phyloP scores from a whole-genome alignment of 139 green algal species.

The Chlamydomonas sp. region DNA sequence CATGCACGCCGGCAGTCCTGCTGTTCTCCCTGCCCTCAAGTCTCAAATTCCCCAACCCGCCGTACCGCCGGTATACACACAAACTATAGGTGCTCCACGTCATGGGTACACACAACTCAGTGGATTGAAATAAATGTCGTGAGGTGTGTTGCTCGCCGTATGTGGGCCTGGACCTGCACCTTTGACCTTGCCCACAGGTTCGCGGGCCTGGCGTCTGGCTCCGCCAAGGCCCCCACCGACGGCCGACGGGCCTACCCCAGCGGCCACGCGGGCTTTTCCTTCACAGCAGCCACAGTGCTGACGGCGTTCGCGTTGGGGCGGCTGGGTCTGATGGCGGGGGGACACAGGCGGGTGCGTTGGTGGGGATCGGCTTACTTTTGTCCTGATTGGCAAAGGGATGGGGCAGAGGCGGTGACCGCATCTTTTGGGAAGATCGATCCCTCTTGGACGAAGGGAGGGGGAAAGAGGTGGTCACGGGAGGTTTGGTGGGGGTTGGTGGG shows the following conservation, averaged over 20 bases:
- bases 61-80: too few relatives aligned
- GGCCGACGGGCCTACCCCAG: conserved; percentile 12
- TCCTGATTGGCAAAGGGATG: background rate
- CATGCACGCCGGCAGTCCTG: too few relatives aligned
- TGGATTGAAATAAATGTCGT: background rate
- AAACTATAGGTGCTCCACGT: too few relatives aligned
- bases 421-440: too few relatives aligned
- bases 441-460: too few relatives aligned
- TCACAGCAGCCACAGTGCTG: background rate
- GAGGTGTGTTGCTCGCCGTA: background rate
- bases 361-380: background rate
- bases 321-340: background rate
- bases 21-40: too few relatives aligned
- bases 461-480: too few relatives aligned
- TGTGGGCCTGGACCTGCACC: background rate
- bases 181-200: background rate
- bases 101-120: background rate
- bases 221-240: background rate
- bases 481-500: too few relatives aligned
- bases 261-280: conserved; percentile 20
- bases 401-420: background rate
- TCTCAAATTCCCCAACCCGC: too few relatives aligned
- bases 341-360: background rate
- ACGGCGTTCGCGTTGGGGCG: background rate
- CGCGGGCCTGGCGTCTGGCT: background rate